A percentile compares a stretch with the other conserved stretches of the same genome.
phyloP scores from a whole-genome alignment of 805 yeast species.

The Monosporozyma solicola region DNA sequence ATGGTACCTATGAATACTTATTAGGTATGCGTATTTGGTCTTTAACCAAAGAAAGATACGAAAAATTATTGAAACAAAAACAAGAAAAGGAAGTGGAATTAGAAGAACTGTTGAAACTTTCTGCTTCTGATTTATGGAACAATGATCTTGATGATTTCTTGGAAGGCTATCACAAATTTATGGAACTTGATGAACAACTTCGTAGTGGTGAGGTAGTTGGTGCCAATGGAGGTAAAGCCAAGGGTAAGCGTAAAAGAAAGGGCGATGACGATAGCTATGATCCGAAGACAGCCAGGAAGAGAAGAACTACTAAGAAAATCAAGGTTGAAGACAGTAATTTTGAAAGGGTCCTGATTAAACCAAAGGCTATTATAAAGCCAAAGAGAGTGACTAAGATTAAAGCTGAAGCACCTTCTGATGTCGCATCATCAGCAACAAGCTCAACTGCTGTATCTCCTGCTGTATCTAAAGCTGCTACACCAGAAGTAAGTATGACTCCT shows the following conservation, averaged over 20 bases:
- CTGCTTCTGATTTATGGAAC: constrained; percentile 86
- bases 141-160: constrained; percentile 71
- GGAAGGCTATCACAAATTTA: constrained; percentile 55
- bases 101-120: constrained; percentile 49
- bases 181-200: constrained; percentile 53
- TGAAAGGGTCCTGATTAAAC: constrained; percentile 22
- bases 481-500: constrained; percentile 4
- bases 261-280: constrained; percentile 28
- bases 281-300: constrained; percentile 19
- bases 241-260: constrained; percentile 25
- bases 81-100: constrained; percentile 67
- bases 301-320: constrained; percentile 13
- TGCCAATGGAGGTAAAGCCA: constrained; percentile 34
- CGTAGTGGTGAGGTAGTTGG: constrained; percentile 43
- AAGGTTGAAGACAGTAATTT: constrained; percentile 22
- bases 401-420: constrained; percentile 10
- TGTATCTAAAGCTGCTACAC: not conserved
- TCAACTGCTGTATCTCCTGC: constrained; percentile 5
- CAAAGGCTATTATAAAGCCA: constrained; percentile 17
- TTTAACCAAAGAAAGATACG: constrained; percentile 81
- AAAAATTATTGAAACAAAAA: constrained; percentile 62
- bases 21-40: constrained; percentile 93
- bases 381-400: constrained; percentile 20
- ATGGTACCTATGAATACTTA: constrained; percentile 73
- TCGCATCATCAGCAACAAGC: constrained; percentile 3